Conservation (phyloP, 2,329 filamentous ascomycete genomes). For the Cladosporium oxysporum region DNA sequence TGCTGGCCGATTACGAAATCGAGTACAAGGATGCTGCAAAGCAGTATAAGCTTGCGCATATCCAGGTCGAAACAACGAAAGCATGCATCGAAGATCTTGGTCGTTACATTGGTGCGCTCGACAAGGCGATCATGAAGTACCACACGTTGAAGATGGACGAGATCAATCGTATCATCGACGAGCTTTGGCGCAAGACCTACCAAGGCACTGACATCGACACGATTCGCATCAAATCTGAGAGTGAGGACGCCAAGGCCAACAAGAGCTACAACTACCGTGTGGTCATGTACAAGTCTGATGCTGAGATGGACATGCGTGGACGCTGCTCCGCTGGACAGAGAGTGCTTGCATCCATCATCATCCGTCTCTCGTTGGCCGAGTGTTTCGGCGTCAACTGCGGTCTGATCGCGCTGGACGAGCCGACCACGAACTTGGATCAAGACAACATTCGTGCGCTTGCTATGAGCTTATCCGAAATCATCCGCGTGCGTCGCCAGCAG, state of each 20-base stretch:
- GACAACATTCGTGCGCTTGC: slow-evolving; percentile 94
- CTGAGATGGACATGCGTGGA: slow-evolving; percentile 99
- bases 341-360: slow-evolving; percentile 95
- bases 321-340: slow-evolving; percentile 96
- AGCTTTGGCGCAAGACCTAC: slow-evolving; percentile 97
- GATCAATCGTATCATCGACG: slow-evolving; percentile 90
- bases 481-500: slow-evolving; percentile 78
- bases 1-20: slow-evolving; percentile 77
- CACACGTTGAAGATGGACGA: slow-evolving; percentile 97
- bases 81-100: slow-evolving; percentile 88
- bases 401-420: slow-evolving; percentile 93
- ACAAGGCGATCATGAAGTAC: slow-evolving; percentile 97
- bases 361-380: slow-evolving; percentile 91
- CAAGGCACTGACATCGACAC: slow-evolving; percentile 96
- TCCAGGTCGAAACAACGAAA: slow-evolving; percentile 87
- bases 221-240: slow-evolving; percentile 91
- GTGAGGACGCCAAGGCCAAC: slow-evolving; percentile 72
- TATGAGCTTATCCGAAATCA: slow-evolving; percentile 81
- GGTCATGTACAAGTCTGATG: slow-evolving; percentile 95
- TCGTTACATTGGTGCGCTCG: slow-evolving; percentile 78
- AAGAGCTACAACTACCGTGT: slow-evolving; percentile 94
- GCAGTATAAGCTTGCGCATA: slow-evolving; percentile 83
- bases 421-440: slow-evolving; percentile 91
- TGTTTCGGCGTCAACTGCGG: slow-evolving; percentile 96
- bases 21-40: slow-evolving; percentile 81